Percentiles rank a stretch among this genome's conserved stretches.
Evolutionary conservation across 352 stramenopile genomes (phyloP).

Genomic region (Phytophthora litchii): DNA sequence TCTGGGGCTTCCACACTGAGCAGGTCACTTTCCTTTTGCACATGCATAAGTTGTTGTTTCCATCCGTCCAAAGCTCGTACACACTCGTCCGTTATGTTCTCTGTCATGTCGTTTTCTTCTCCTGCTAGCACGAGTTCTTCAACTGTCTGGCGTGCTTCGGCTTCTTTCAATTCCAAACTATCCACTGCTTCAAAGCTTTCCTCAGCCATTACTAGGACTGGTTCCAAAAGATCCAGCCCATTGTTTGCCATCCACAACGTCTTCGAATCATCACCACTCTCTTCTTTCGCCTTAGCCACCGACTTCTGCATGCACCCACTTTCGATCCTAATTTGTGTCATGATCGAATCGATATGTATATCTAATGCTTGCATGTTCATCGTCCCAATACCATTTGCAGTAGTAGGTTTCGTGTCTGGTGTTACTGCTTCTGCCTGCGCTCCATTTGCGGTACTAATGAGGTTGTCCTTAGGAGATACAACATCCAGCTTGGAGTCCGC

Average conservation of each 20-base stretch:
- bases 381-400: slow-evolving; percentile 11
- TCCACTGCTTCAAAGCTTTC: slow-evolving; percentile 69
- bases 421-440: background rate
- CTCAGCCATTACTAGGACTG: slow-evolving; percentile 65
- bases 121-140: slow-evolving; percentile 59
- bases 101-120: slow-evolving; percentile 31
- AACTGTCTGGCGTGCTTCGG: slow-evolving; percentile 57
- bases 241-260: slow-evolving; percentile 32
- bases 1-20: slow-evolving; percentile 76
- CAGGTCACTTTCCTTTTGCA: slow-evolving; percentile 64
- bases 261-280: slow-evolving; percentile 30
- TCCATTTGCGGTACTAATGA: slow-evolving; percentile 9
- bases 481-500: slow-evolving; percentile 11
- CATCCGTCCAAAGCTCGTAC: slow-evolving; percentile 75
- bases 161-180: slow-evolving; percentile 71
- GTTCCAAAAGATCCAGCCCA: slow-evolving; percentile 53
- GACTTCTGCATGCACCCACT: slow-evolving; percentile 70
- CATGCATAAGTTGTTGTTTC: slow-evolving; percentile 63
- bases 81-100: slow-evolving; percentile 63
- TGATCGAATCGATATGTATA: slow-evolving; percentile 51
- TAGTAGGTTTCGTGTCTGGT: slow-evolving; percentile 12
- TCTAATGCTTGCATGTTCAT: slow-evolving; percentile 26
- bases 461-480: slow-evolving; percentile 7
- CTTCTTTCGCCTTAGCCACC: slow-evolving; percentile 30
- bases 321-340: slow-evolving; percentile 74